These are phyloP conservation scores for Artemisia annua DNA, from an alignment of 129 eudicot species.

Conservation along the genomic window DNA sequence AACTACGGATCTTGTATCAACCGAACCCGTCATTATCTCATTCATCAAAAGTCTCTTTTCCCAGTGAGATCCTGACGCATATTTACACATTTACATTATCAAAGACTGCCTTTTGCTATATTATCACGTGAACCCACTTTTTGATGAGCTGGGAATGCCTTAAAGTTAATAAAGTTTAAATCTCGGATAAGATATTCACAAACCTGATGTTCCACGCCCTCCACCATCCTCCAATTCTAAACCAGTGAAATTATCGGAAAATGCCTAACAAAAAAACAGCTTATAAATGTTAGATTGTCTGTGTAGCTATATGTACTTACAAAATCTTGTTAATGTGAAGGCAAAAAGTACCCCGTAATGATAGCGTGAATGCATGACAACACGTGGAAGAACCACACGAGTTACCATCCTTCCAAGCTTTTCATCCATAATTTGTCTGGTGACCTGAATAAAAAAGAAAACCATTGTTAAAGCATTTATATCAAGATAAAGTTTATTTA, in stretches of 20 bases:
- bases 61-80: conserved; percentile 92
- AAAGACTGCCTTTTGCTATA: not conserved
- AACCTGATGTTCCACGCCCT: conserved; percentile 99
- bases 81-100: conserved; percentile 5
- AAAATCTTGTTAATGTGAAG: not conserved
- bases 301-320: not conserved
- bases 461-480: conserved; percentile 9
- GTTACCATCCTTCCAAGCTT: conserved; percentile 89
- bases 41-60: conserved; percentile 98
- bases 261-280: conserved; percentile 53
- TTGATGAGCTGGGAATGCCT: not conserved
- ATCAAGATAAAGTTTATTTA: not conserved
- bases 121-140: not conserved
- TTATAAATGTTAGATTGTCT: conserved; percentile 17
- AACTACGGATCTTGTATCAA: conserved; percentile 93
- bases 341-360: conserved; percentile 80
- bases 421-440: conserved; percentile 75
- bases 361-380: conserved; percentile 94
- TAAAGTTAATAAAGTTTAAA: not conserved
- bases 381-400: conserved; percentile 96
- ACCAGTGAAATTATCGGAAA: conserved; percentile 93
- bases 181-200: not conserved
- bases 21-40: conserved; percentile 99
- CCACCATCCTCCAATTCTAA: conserved; percentile 99
- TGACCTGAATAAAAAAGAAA: conserved; percentile 53